These are phyloP conservation scores for Emergomyces pasteurianus DNA, from an alignment of 2,329 filamentous ascomycete genomes.

Conservation along the genomic window DNA sequence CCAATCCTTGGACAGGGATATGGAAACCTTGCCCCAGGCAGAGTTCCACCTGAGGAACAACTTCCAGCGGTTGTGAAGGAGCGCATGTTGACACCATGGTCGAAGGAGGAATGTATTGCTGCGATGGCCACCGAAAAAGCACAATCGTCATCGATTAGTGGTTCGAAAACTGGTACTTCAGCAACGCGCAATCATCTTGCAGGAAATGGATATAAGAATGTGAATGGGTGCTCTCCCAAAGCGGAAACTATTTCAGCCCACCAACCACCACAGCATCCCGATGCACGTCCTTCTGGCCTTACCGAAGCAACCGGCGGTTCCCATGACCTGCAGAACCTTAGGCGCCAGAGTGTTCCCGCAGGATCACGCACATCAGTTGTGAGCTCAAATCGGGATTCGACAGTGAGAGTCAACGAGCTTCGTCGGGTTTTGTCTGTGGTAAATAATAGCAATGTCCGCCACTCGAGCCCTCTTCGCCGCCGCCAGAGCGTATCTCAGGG, in stretches of 20 bases:
- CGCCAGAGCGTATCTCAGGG: conserved; percentile 20
- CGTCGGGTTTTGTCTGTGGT: conserved; percentile 36
- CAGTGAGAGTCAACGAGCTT: conserved; percentile 37
- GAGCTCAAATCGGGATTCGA: conserved; percentile 32
- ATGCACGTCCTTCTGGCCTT: conserved; percentile 11
- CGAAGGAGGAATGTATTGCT: conserved; percentile 58
- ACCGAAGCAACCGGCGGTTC: conserved; percentile 14
- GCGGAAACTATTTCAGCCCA: conserved; percentile 13
- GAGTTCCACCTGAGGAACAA: conserved; percentile 34
- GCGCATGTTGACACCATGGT: conserved; percentile 70
- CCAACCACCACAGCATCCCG: conserved; percentile 12
- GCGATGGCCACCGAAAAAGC: conserved; percentile 54
- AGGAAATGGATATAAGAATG: conserved; percentile 19
- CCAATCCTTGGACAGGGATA: conserved; percentile 45
- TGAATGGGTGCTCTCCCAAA: conserved; percentile 21
- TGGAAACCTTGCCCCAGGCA: conserved; percentile 28
- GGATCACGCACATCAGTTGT: conserved; percentile 21
- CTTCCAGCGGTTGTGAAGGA: conserved; percentile 58
- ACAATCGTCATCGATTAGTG: conserved; percentile 62
- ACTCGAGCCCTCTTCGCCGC: conserved; percentile 32
- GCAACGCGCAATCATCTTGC: conserved; percentile 15
- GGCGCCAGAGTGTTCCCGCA: conserved; percentile 28
- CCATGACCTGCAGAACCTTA: conserved; percentile 19
- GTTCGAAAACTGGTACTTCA: conserved; percentile 55
- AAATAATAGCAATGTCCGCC: conserved; percentile 21